phyloP scores from a whole-genome alignment of 1,139 yeast species.

The Petasospora fabianii region DNA sequence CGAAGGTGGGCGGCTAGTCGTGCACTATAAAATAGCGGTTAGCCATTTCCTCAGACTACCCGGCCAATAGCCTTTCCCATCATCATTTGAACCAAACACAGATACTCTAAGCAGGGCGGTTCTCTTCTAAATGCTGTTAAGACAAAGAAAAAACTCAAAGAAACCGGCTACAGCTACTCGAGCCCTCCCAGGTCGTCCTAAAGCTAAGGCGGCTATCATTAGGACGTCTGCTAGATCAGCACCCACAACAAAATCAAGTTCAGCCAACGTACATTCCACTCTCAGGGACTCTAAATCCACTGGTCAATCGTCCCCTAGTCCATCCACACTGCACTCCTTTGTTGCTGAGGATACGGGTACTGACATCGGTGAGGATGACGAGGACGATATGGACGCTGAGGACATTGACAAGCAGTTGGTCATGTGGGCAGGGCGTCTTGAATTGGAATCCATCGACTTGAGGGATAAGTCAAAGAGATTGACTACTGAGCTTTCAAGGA shows the following conservation, averaged over 20 bases:
- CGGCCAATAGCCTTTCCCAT: too few species aligned
- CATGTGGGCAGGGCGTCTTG: slow-evolving; percentile 44
- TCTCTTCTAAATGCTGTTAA: neutral
- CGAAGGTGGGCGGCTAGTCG: slow-evolving; percentile 6
- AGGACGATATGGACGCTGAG: slow-evolving; percentile 12
- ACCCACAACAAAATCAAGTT: too few species aligned
- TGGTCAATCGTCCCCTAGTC: too few species aligned
- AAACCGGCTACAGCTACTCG: too few species aligned
- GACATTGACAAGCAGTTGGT: slow-evolving; percentile 35
- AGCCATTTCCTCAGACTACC: too few species aligned
- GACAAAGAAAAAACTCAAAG: too few species aligned
- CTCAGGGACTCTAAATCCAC: too few species aligned
- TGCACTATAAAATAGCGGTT: slow-evolving; percentile 1
- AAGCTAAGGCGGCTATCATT: too few species aligned
- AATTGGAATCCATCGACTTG: slow-evolving; percentile 40
- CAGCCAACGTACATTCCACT: too few species aligned
- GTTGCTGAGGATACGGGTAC: neutral
- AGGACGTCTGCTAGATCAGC: too few species aligned
- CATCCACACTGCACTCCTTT: neutral
- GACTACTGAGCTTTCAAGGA: slow-evolving; percentile 24
- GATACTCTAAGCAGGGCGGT: neutral
- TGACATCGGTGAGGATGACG: slow-evolving; percentile 5
- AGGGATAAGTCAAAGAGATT: slow-evolving; percentile 32
- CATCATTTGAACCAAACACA: neutral
- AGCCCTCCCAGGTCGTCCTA: too few species aligned